Evolutionary conservation across 495 filamentous ascomycete genomes (phyloP).

Genomic region (Penicillium herquei): DNA sequence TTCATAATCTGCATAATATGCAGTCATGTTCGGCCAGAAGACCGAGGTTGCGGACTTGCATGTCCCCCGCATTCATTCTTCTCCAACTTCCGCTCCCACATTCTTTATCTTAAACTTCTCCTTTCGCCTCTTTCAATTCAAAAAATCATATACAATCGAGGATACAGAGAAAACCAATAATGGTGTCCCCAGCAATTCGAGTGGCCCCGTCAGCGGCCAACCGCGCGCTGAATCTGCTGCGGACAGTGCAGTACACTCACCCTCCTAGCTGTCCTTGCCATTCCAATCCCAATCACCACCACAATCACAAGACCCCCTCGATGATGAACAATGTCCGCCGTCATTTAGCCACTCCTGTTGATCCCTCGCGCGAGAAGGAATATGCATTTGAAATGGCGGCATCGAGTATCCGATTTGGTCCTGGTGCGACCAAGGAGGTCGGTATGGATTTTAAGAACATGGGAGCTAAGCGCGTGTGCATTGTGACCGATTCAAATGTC

Average conservation of each 20-base stretch:
- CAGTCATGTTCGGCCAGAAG: conserved; percentile 16
- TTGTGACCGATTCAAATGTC: conserved; percentile 86
- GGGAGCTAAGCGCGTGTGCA: conserved; percentile 77
- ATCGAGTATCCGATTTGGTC: conserved; percentile 88
- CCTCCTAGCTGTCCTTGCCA: conserved; percentile 92
- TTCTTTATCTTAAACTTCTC: conserved; percentile 16
- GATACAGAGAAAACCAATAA: conserved; percentile 12
- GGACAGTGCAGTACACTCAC: conserved; percentile 86
- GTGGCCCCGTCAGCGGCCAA: conserved; percentile 67
- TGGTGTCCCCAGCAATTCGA: conserved; percentile 56
- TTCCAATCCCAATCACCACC: conserved; percentile 73
- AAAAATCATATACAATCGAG: neutral
- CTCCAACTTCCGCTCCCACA: conserved; percentile 26
- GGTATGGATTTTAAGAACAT: conserved; percentile 98
- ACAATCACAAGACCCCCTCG: conserved; percentile 54
- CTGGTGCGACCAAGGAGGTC: conserved; percentile 93
- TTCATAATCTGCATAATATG: neutral
- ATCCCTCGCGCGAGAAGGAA: conserved; percentile 74
- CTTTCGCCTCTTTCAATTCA: conserved; percentile 7
- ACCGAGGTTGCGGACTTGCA: conserved; percentile 12
- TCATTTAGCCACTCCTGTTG: conserved; percentile 70
- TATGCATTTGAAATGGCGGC: conserved; percentile 99
- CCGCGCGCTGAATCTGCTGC: conserved; percentile 76
- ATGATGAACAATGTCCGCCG: conserved; percentile 57
- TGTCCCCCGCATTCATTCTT: conserved; percentile 28